These are phyloP conservation scores for Xerocomellus dryophilus DNA, from an alignment of 768 basidiomycete species.

Conservation along the genomic window DNA sequence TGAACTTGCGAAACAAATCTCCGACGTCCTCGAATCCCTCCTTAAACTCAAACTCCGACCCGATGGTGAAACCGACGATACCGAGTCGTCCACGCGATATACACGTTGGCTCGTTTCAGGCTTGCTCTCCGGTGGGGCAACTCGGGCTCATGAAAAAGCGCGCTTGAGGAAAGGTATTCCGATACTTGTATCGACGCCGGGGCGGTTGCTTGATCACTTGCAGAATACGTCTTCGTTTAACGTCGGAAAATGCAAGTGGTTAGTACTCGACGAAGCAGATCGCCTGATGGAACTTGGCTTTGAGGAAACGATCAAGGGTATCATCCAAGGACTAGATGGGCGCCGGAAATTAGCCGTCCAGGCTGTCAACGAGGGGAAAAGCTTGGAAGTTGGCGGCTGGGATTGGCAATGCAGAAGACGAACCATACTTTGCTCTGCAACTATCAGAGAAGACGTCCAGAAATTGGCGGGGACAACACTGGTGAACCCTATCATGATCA, in stretches of 20 bases:
- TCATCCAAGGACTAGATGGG: conserved; percentile 83
- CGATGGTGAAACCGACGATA: conserved; percentile 50
- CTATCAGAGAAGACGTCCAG: conserved; percentile 92
- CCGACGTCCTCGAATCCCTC: conserved; percentile 84
- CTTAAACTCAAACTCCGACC: conserved; percentile 71
- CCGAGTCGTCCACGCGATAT: conserved; percentile 43
- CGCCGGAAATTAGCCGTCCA: conserved; percentile 67
- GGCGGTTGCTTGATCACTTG: conserved; percentile 91
- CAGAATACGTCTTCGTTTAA: conserved; percentile 94
- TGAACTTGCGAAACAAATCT: conserved; percentile 95
- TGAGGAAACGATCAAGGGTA: conserved; percentile 90
- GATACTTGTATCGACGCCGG: conserved; percentile 93
- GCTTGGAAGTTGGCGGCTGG: conserved; percentile 78
- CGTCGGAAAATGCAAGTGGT: conserved; percentile 91
- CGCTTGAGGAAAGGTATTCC: conserved; percentile 91
- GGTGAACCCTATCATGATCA: conserved; percentile 77
- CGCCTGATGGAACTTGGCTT: conserved; percentile 97
- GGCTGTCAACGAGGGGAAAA: conserved; percentile 64
- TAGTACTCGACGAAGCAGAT: conserved; percentile 96
- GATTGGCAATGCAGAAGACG: conserved; percentile 75
- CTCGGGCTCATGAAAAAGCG: conserved; percentile 92
- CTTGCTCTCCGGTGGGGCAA: conserved; percentile 90
- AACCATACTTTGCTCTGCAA: conserved; percentile 94
- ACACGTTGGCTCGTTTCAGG: conserved; percentile 95
- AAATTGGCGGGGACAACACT: conserved; percentile 84